Base-by-base conservation (phyloP, 2,329 filamentous ascomycete species). In the Aspergillus eucalypticola region DNA sequence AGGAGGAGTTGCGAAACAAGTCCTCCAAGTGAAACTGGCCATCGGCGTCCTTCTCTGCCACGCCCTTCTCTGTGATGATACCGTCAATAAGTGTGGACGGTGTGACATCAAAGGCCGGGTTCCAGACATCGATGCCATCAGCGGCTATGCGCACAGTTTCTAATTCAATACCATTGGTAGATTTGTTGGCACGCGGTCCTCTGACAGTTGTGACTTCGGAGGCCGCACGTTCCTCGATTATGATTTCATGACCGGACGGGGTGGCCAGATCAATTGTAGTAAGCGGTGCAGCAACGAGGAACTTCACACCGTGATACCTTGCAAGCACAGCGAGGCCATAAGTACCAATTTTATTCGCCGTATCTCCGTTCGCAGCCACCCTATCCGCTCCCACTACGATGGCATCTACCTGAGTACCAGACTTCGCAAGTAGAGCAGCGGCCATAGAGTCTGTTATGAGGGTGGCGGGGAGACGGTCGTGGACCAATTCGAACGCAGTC, bases 371-470 rank as follows among this genome's bases (percentile, higher is more conserved):
- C 54, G 92, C 90, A 32, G 94, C 95, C 13, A 99, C 95, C 59
- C 95, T 87, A 75, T 99, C 95, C 2, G 95, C 95, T 27, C 95
- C 95, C 0, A 99, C 95, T 29, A 99, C 89, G 54, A 99, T 91
- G 5, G 92, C 94, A 5, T 87, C 85, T 61, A 99, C 90, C 69
- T 88, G 87, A 71, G 87, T 83, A 39, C 83, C 78, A 21, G 82
- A 58, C 71, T 60, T 76, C 60, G 66, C 83, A 72, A 99, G 90
- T 8, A 99, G 83, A 0, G 94, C 89, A 11, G 89, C 93, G 1
- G 92, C 95, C 95, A 99, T 99, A 29, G 92, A 97, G 77, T 99
- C 95, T 0, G 94, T 96, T 67, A 99, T 89, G 51, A 99, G 82
- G 0, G 93, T 98, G 49, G 92, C 88, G 2, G 95, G 94, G 58